Conservation (phyloP, 1,284 basidiomycete species). For the Polyporus tsugae region DNA sequence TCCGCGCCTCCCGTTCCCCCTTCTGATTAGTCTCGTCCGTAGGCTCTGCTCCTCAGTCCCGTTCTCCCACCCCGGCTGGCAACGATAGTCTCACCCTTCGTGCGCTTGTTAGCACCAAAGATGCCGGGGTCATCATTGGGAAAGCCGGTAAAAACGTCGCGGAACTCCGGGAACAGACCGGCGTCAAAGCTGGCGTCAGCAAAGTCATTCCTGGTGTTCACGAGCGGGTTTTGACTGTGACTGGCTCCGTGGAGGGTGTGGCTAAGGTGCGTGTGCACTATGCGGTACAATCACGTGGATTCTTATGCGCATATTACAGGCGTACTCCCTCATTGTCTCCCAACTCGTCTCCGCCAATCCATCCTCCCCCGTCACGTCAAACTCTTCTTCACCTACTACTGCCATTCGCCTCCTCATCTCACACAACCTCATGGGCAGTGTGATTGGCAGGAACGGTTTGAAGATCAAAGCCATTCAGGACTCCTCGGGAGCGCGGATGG, state of each 20-base stretch:
- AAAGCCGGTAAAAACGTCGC: constrained; percentile 98
- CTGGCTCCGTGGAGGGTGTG: constrained; percentile 90
- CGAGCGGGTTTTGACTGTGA: constrained; percentile 95
- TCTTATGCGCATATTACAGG: constrained; percentile 55
- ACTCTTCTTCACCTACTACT: constrained; percentile 74
- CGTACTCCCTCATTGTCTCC: constrained; percentile 93
- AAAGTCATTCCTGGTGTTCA: constrained; percentile 98
- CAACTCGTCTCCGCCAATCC: constrained; percentile 87
- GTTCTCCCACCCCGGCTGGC: constrained; percentile 68
- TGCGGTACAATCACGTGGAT: constrained; percentile 17
- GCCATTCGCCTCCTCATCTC: constrained; percentile 96
- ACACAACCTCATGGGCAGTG: constrained; percentile 99
- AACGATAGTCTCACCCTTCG: constrained; percentile 82
- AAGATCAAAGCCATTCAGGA: constrained; percentile 99
- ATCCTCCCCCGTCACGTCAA: constrained; percentile 68
- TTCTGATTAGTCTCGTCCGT: constrained; percentile 13
- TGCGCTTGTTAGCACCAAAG: constrained; percentile 94
- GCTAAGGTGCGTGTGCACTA: constrained; percentile 70
- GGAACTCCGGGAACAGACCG: constrained; percentile 92
- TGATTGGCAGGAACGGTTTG: constrained; percentile 95
- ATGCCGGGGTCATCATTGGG: constrained; percentile 97
- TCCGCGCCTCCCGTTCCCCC: constrained; percentile 24
- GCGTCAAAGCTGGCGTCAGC: constrained; percentile 98
- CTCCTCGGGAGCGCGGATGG: constrained; percentile 95
- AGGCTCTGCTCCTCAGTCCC: constrained; percentile 63